Base-by-base conservation (phyloP, 2,329 filamentous ascomycete species). In the Trichoderma koningii region DNA sequence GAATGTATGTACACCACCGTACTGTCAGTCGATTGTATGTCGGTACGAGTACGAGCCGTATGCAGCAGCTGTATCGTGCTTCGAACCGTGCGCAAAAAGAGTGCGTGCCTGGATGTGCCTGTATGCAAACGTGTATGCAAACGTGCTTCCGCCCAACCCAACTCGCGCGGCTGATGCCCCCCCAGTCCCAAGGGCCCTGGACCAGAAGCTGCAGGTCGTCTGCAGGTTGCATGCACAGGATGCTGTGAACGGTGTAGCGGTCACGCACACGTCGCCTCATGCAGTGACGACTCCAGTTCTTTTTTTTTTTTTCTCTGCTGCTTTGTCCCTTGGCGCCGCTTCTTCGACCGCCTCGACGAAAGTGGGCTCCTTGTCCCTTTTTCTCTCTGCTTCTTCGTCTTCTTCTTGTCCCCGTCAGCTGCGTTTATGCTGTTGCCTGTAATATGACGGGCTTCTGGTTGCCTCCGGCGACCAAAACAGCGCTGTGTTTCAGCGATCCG, bases 261-360 rank as follows among this genome's bases (percentile, higher is more conserved):
- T 61, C 57, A 61, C 57, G 57, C 57, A 61, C 57, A 61, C 52
- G 47, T 34, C 57, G 57, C 51, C 57, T 61, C 57, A 61, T 61
- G 57, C 57, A 61, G 38, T 34, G 30, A 12, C 34, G 34, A 52
- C 57, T 61, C 48, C 47, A 52, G 57, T 52, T 48, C 12, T 38
- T 38, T 38, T 38, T 30, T 52, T 26, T 26, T 59, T 34, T 38
- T 3, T 38, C 21, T 23, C 21, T 38, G n/a, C 30, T 59, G 21
- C 38, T 59, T 59, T 28, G 55, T 30, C 28, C 26, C 55, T 48
- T 59, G 55, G 42, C 55, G 44, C 28, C 48, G 48, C 48, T 51
- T 48, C 23, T 51, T 38, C 26, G 23, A 28, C 28, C 21, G n/a
- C 23, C 34, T 45, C 41, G 17, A 45, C 21, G 28, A 19, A 19